Conservation (phyloP, 2,329 filamentous ascomycete species). For the Cryphonectria nitschkei region DNA sequence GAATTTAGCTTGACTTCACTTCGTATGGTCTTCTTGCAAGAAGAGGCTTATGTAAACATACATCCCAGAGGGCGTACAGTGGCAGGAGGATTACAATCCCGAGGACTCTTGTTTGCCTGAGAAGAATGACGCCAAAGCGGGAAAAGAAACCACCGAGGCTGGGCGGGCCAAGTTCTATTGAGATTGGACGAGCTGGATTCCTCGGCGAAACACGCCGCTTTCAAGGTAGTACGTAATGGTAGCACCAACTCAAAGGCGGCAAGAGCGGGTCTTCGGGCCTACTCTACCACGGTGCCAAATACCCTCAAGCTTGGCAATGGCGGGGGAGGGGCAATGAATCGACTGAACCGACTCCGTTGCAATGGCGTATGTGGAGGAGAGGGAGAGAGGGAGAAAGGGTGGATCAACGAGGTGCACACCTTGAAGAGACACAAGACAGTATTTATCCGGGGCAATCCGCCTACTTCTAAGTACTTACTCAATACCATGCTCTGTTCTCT, state of each 20-base stretch:
- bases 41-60: not conserved
- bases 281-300: not conserved
- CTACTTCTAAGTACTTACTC: not conserved
- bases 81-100: not conserved
- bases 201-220: conserved; percentile 10
- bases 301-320: conserved; percentile 8
- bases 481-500: not conserved
- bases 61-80: not conserved
- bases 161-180: not conserved
- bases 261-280: not conserved
- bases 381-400: no score
- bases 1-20: not conserved
- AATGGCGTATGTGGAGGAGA: not conserved
- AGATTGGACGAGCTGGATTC: not conserved
- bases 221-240: not conserved
- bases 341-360: not conserved
- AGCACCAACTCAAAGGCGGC: not conserved
- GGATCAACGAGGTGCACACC: not conserved
- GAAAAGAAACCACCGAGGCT: not conserved
- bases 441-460: conserved; percentile 6
- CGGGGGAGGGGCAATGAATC: conserved; percentile 12
- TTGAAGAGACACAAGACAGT: not conserved
- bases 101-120: not conserved
- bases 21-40: not conserved
- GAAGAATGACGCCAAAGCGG: not conserved